Base-by-base conservation (phyloP, 2,329 filamentous ascomycete species). In the Corynespora cassiicola region DNA sequence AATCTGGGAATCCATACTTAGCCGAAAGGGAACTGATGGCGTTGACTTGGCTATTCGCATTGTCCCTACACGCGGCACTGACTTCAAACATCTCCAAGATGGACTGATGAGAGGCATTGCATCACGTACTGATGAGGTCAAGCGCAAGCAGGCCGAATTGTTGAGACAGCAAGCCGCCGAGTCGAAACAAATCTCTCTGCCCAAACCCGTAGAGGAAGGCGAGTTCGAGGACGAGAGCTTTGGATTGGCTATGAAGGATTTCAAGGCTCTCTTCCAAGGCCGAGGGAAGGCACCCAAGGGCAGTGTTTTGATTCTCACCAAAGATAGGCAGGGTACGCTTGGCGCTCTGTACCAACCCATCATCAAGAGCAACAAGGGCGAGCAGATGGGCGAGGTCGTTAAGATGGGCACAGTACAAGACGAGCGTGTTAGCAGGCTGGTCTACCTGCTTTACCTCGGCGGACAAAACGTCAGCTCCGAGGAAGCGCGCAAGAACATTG, bases 371-470 rank as follows among this genome's bases (percentile, higher is more conserved):
- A 57, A 41, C 14, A 59, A 63, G 29, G 57, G 65, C 5, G 75
- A 75, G 23, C 69, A 71, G 10, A 58, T 67, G 46, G 68, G 73
- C 24, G 63, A 70, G 22, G 62, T 77, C 69, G 76, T 74, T 65
- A 79, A 66, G 64, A 65, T 97, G 53, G 94, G 94, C 2, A 73
- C 77, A 0, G 83, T 97, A 1, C 57, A 69, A 0, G 94, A 97
- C 61, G 88, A 94, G 73, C 77, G 92, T 36, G 75, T 99, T 9
- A 86, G 87, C 39, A 81, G 88, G 41, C 72, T 92, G 43, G 73
- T 97, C 15, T 97, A 92, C 92, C 71, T 96, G 63, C 87, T 91
- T 53, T 99, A 96, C 69, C 75, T 99, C 20, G 89, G 83, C 4
- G 94, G 94, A 0, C 87, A 82, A 65, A 90, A 85, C 57, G 90